Percentiles rank a stretch among this genome's conserved stretches.
These are phyloP conservation scores for Nadsonia commutata DNA, from an alignment of 1,139 yeast species.

Conservation along the genomic window DNA sequence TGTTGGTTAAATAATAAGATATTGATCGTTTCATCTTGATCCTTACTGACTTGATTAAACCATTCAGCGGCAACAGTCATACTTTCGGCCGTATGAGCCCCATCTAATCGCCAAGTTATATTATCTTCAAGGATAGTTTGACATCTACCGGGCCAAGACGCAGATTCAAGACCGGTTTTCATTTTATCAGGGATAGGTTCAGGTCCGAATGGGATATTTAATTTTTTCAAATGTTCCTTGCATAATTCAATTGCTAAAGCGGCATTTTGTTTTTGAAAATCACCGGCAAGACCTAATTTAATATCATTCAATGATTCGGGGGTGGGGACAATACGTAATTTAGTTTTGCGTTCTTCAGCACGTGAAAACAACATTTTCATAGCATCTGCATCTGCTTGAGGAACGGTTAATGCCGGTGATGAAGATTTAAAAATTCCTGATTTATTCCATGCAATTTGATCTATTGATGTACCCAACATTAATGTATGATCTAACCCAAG, in stretches of 20 bases:
- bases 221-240: conserved; percentile 39
- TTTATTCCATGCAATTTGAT: conserved; percentile 91
- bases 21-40: conserved; percentile 12
- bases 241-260: conserved; percentile 74
- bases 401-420: conserved; percentile 53
- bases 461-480: conserved; percentile 78
- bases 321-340: conserved; percentile 36
- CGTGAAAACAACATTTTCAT: conserved; percentile 36
- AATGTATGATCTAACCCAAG: conserved; percentile 87
- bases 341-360: conserved; percentile 48
- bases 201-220: conserved; percentile 26
- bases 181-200: conserved; percentile 40
- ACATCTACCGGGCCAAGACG: conserved; percentile 92
- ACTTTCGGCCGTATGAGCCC: conserved; percentile 91
- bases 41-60: conserved; percentile 36
- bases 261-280: conserved; percentile 75
- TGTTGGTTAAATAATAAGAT: conserved; percentile 85
- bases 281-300: conserved; percentile 71
- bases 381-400: conserved; percentile 40
- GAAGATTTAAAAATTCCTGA: conserved; percentile 76
- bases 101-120: conserved; percentile 74
- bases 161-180: conserved; percentile 46
- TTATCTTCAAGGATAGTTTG: conserved; percentile 44
- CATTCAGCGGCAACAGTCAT: conserved; percentile 66
- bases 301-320: conserved; percentile 26